A percentile compares a stretch with the other conserved stretches of the same genome.
These are phyloP conservation scores for Coemansia erecta DNA, from an alignment of 192 early-diverging fungal genomes.

Conservation along the genomic window DNA sequence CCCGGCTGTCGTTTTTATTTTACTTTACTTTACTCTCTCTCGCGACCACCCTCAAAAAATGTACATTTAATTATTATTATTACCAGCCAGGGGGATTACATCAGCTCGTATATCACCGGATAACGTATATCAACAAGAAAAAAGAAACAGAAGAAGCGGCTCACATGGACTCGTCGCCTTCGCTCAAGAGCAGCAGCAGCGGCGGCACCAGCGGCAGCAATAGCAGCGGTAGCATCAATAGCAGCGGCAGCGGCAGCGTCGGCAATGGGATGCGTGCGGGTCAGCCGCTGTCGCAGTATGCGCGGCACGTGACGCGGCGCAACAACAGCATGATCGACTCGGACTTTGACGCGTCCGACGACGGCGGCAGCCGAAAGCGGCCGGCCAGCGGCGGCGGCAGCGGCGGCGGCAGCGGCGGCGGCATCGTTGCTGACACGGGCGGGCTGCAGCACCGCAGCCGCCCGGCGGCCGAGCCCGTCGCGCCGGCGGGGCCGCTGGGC, in stretches of 20 bases:
- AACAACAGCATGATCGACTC: slow-evolving; percentile 7
- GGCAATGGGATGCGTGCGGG: neutral
- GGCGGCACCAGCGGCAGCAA: too few species aligned
- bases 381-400: too few species aligned
- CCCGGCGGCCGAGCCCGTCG: neutral
- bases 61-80: too few species aligned
- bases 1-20: too few species aligned
- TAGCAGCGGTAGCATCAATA: neutral
- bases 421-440: neutral
- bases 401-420: neutral
- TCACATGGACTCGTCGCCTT: too few species aligned
- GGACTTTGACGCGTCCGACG: neutral
- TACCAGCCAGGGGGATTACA: too few species aligned
- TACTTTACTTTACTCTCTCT: too few species aligned
- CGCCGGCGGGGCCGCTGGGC: neutral
- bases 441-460: neutral
- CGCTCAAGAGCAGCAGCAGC: too few species aligned
- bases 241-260: neutral
- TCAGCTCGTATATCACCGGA: too few species aligned
- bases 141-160: too few species aligned
- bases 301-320: slow-evolving; percentile 2
- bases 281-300: slow-evolving; percentile 5
- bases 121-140: too few species aligned
- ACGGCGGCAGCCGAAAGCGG: neutral
- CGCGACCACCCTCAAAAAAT: too few species aligned